Evolutionary conservation across 768 basidiomycete species (phyloP).

Genomic region (Gymnopilus dilepis): DNA sequence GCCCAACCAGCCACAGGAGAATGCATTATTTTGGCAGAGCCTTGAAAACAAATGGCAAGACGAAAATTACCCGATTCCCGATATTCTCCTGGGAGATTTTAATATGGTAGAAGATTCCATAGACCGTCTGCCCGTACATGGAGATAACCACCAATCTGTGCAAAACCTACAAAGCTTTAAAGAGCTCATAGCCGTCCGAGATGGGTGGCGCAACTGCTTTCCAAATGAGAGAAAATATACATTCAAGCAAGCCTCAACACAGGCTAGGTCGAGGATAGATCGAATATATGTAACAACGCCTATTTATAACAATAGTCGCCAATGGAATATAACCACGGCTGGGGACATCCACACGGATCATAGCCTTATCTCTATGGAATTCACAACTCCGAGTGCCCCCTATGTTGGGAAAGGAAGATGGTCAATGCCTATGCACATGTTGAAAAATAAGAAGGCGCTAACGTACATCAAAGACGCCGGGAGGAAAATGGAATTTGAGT

Average conservation of each 20-base stretch:
- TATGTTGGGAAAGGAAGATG: conserved; percentile 38
- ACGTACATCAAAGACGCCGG: conserved; percentile 9
- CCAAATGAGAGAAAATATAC: conserved; percentile 32
- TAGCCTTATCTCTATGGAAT: conserved; percentile 28
- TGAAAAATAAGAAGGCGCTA: conserved; percentile 25
- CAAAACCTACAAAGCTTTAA: conserved; percentile 30
- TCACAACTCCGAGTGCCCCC: conserved; percentile 28
- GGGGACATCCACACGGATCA: conserved; percentile 37
- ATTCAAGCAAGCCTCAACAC: conserved; percentile 24
- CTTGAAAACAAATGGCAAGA: neutral
- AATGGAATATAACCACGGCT: conserved; percentile 31
- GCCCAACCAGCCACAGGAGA: conserved; percentile 30
- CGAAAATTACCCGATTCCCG: conserved; percentile 20
- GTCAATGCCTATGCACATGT: conserved; percentile 24
- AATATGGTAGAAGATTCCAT: conserved; percentile 45
- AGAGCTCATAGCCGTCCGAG: conserved; percentile 20
- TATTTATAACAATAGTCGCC: conserved; percentile 11
- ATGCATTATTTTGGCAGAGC: conserved; percentile 11
- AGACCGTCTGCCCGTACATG: conserved; percentile 36
- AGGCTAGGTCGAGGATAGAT: conserved; percentile 37
- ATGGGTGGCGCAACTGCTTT: conserved; percentile 38
- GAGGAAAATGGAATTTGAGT: neutral
- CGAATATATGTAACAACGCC: conserved; percentile 35
- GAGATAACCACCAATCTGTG: conserved; percentile 15
- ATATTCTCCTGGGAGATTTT: conserved; percentile 46